phyloP scores from a whole-genome alignment of 257 asterid species.

The Solanum verrucosum region DNA sequence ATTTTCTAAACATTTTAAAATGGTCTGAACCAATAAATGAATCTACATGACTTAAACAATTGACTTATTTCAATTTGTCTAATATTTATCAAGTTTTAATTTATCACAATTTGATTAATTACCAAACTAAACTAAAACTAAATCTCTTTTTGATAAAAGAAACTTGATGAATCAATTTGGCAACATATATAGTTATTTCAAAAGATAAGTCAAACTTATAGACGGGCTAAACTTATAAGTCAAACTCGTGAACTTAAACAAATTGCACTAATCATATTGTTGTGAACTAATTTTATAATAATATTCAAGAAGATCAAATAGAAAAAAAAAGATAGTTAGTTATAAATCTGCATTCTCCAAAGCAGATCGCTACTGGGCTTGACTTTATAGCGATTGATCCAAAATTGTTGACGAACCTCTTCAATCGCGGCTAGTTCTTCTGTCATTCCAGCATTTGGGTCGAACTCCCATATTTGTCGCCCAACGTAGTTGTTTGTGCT shows the following conservation, averaged over 20 bases:
- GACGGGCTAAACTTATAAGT: neutral
- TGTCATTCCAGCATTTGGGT: slow-evolving; percentile 33
- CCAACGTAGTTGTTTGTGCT: slow-evolving; percentile 26
- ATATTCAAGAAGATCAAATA: too few species aligned
- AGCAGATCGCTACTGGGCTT: slow-evolving; percentile 57
- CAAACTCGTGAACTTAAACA: too few species aligned
- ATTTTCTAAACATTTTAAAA: too few species aligned
- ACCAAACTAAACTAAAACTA: too few species aligned
- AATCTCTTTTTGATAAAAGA: too few species aligned
- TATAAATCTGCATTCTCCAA: slow-evolving; percentile 46
- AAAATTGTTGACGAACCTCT: slow-evolving; percentile 37
- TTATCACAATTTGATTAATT: too few species aligned
- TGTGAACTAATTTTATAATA: neutral
- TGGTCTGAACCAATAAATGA: too few species aligned
- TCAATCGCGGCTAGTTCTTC: slow-evolving; percentile 45
- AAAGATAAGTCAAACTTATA: too few species aligned
- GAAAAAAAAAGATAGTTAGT: neutral
- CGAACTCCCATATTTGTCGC: neutral
- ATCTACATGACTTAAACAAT: too few species aligned
- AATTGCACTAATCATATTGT: neutral
- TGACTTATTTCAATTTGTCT: too few species aligned
- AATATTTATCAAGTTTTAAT: too few species aligned
- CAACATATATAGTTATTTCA: neutral
- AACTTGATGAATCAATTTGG: neutral
- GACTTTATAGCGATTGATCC: slow-evolving; percentile 39